A percentile compares a stretch with the other conserved stretches of the same genome.
Evolutionary conservation across 768 basidiomycete species (phyloP).

Genomic region (Infundibulicybe gibba): DNA sequence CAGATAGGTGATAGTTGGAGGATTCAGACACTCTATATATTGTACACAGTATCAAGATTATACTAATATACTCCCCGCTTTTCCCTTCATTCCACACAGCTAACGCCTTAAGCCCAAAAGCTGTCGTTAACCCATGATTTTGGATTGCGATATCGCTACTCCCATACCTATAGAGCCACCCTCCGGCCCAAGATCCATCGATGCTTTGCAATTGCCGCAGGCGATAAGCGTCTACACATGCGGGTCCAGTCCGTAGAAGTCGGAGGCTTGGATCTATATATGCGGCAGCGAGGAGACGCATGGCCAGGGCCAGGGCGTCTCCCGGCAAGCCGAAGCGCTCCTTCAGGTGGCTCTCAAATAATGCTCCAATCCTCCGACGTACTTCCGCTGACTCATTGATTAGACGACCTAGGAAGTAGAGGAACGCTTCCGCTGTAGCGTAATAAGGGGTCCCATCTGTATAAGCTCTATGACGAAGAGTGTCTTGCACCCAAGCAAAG

Average conservation of each 20-base stretch:
- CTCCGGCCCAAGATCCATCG: constrained; percentile 35
- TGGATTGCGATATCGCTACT: constrained; percentile 26
- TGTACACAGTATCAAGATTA: too few relatives aligned
- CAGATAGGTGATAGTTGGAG: too few relatives aligned
- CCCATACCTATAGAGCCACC: constrained; percentile 35
- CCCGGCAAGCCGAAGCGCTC: constrained; percentile 31
- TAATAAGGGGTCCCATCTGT: constrained; percentile 38
- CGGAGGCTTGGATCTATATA: constrained; percentile 18
- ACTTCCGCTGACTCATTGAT: constrained; percentile 17
- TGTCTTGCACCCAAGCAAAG: constrained; percentile 30
- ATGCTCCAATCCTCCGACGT: constrained; percentile 17
- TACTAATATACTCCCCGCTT: too few relatives aligned
- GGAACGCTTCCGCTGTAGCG: constrained; percentile 29
- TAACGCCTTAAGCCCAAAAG: constrained; percentile 3
- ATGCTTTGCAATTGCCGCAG: constrained; percentile 28
- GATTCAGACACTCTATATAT: too few relatives aligned
- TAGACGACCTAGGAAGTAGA: constrained; percentile 35
- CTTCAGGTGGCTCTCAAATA: constrained; percentile 27
- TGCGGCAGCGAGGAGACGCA: constrained; percentile 32
- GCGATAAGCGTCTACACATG: too few relatives aligned
- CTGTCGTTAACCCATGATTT: constrained; percentile 36
- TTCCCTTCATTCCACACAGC: too few relatives aligned
- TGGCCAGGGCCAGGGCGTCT: constrained; percentile 33
- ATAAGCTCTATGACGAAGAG: constrained; percentile 33
- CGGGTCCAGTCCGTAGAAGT: constrained; percentile 14